These are phyloP conservation scores for Carex kokanica DNA, from an alignment of 176 grass and related monocot species.

Conservation along the genomic window DNA sequence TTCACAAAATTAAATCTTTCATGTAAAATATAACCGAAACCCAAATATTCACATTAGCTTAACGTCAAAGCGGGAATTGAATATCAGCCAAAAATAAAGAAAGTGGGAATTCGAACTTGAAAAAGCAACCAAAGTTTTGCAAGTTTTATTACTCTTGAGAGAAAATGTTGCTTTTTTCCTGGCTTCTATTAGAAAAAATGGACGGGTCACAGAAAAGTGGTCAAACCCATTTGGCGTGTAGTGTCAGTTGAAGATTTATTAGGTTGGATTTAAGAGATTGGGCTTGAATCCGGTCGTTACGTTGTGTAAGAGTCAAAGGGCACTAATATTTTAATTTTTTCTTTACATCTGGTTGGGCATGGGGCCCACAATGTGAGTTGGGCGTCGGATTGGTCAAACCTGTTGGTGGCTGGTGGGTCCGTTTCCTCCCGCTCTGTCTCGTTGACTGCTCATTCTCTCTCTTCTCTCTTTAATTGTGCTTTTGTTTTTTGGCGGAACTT, in stretches of 20 bases:
- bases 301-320: constrained; percentile 16
- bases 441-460: constrained; percentile 25
- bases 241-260: constrained; percentile 25
- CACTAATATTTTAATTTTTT: neutral
- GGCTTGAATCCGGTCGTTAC: constrained; percentile 19
- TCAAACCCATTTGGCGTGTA: constrained; percentile 16
- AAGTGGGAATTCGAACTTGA: neutral
- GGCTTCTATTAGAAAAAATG: neutral
- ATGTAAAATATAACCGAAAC: neutral
- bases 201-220: constrained; percentile 5
- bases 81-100: neutral
- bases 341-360: neutral
- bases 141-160: neutral
- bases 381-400: constrained; percentile 17
- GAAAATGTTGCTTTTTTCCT: neutral
- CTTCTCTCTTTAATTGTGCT: neutral
- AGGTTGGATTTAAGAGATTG: constrained; percentile 18
- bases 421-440: neutral
- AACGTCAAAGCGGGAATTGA: neutral
- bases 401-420: constrained; percentile 15
- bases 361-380: constrained; percentile 3
- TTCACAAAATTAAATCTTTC: neutral
- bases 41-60: neutral
- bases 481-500: neutral
- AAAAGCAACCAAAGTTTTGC: neutral